Evolutionary conservation across 169 alveolate species (phyloP).

Genomic region (Eimeria maxima): DNA sequence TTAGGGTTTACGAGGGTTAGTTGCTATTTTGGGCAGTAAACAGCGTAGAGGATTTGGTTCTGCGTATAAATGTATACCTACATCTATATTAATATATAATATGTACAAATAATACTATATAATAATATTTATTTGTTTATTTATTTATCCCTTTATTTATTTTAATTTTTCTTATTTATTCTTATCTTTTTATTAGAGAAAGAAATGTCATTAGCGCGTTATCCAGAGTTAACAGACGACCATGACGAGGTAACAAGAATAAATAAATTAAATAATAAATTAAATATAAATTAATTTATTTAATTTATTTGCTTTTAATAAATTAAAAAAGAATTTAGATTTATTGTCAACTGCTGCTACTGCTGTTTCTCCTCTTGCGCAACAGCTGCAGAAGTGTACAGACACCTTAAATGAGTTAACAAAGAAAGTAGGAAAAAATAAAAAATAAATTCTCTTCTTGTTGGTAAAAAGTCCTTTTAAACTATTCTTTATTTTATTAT

Average conservation of each 20-base stretch:
- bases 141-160: not conserved
- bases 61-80: not conserved
- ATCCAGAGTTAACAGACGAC: conserved; percentile 28
- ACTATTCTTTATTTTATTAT: not conserved
- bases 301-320: not conserved
- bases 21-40: no score
- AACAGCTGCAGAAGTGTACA: not conserved
- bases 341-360: not conserved
- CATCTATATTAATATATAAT: not conserved
- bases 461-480: not conserved
- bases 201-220: not conserved
- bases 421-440: not conserved
- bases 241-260: not conserved
- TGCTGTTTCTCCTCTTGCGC: not conserved
- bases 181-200: not conserved
- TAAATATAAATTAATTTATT: not conserved
- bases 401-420: conserved; percentile 3
- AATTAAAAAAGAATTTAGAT: not conserved
- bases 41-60: no score
- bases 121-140: not conserved
- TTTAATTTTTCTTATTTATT: not conserved
- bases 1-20: conserved; percentile 23
- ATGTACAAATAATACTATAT: not conserved
- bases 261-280: no score
- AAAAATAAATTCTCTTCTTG: not conserved